Conservation (phyloP, 2,329 filamentous ascomycete genomes). For the Xylariaceae sp. region DNA sequence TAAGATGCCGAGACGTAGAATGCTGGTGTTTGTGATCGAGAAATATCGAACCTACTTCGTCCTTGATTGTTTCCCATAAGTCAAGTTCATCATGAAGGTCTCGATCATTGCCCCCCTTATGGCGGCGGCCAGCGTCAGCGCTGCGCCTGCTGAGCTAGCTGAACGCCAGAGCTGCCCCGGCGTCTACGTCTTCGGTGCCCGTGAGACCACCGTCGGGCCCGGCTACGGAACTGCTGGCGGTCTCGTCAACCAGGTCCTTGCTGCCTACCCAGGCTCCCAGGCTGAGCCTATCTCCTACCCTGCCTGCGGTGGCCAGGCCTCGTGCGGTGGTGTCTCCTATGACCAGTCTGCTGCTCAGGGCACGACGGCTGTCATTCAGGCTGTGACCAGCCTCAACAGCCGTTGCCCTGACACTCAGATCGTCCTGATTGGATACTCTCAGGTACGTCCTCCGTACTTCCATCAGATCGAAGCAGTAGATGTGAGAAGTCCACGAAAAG, state of each 20-base stretch:
- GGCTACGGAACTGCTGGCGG: slow-evolving; percentile 18
- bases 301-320: slow-evolving; percentile 53
- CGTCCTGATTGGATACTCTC: slow-evolving; percentile 59
- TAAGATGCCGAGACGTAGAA: slow-evolving; percentile 4
- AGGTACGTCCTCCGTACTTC: slow-evolving; percentile 27
- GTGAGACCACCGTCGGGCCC: slow-evolving; percentile 17
- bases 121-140: slow-evolving; percentile 12
- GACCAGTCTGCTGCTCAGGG: slow-evolving; percentile 51
- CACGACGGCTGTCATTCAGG: slow-evolving; percentile 48
- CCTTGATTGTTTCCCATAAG: neutral
- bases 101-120: slow-evolving; percentile 7
- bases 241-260: slow-evolving; percentile 26
- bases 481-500: neutral
- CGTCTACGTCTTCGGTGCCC: slow-evolving; percentile 21
- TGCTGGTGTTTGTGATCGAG: neutral
- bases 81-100: slow-evolving; percentile 12
- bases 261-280: slow-evolving; percentile 33
- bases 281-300: slow-evolving; percentile 47
- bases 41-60: neutral
- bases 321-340: slow-evolving; percentile 52
- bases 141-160: slow-evolving; percentile 10
- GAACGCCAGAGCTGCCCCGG: slow-evolving; percentile 16
- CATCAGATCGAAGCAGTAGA: neutral
- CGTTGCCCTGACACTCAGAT: slow-evolving; percentile 53
- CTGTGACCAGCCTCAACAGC: slow-evolving; percentile 50